Conservation (phyloP, 495 filamentous ascomycete genomes). For the Staphylotrichum longicolle region DNA sequence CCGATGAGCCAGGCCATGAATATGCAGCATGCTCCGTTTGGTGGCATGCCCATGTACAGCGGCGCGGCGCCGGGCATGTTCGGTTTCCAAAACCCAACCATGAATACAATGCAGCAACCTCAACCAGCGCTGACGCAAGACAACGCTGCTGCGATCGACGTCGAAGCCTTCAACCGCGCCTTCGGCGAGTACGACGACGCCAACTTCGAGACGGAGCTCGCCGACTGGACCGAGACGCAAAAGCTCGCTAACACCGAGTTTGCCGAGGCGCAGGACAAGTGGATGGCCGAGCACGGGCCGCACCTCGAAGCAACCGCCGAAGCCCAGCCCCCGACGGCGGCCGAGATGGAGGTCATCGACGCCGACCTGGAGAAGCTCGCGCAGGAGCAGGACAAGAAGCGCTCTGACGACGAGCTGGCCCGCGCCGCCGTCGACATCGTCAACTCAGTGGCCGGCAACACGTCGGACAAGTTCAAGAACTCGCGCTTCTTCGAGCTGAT, state of each 20-base stretch:
- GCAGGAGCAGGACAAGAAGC: constrained; percentile 23
- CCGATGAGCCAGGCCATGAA: constrained; percentile 14
- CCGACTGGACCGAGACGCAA: constrained; percentile 25
- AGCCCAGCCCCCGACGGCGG: constrained; percentile 15
- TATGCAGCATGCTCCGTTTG: constrained; percentile 12
- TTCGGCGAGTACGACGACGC: constrained; percentile 31
- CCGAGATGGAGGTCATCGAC: constrained; percentile 26
- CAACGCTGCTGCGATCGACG: constrained; percentile 19
- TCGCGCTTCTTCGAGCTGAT: constrained; percentile 46
- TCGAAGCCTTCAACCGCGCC: constrained; percentile 32
- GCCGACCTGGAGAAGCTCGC: constrained; percentile 24
- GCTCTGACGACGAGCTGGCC: constrained; percentile 37
- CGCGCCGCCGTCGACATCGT: constrained; percentile 42
- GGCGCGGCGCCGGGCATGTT: neutral
- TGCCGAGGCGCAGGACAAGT: constrained; percentile 28
- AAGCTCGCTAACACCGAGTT: constrained; percentile 19
- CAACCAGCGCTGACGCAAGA: constrained; percentile 5
- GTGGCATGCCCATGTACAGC: constrained; percentile 9
- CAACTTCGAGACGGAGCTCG: constrained; percentile 25
- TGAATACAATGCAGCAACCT: constrained; percentile 7
- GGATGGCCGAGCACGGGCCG: constrained; percentile 37
- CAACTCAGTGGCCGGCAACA: constrained; percentile 37
- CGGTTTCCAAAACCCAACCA: neutral
- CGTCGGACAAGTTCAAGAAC: constrained; percentile 44
- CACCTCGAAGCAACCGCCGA: constrained; percentile 9